These are phyloP conservation scores for Pyrenophora seminiperda DNA, from an alignment of 2,329 filamentous ascomycete genomes.

Conservation along the genomic window DNA sequence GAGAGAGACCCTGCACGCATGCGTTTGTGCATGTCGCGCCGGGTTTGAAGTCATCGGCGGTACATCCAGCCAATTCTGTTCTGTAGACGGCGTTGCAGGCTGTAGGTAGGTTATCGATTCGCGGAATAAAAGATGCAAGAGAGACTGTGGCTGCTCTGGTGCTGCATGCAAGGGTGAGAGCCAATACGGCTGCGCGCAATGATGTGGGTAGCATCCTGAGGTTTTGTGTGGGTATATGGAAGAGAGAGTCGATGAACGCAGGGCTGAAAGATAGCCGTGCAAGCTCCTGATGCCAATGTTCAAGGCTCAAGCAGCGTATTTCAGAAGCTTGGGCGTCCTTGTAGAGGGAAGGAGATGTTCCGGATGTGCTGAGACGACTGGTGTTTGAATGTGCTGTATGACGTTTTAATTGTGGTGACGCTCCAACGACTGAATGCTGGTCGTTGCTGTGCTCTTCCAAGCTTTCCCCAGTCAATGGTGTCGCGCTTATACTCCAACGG, in stretches of 20 bases:
- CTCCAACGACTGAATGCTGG: conserved; percentile 20
- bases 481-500: not conserved
- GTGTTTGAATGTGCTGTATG: conserved; percentile 27
- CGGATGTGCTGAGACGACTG: conserved; percentile 33
- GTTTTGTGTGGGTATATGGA: conserved; percentile 14
- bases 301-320: conserved; percentile 8
- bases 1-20: conserved; percentile 50
- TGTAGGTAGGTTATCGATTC: conserved; percentile 47
- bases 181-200: conserved; percentile 24
- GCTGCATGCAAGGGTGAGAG: conserved; percentile 28
- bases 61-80: conserved; percentile 49
- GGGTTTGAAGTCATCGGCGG: conserved; percentile 46
- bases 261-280: conserved; percentile 11
- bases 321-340: conserved; percentile 12
- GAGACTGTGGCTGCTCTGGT: conserved; percentile 43
- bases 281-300: conserved; percentile 19
- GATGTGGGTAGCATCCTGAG: conserved; percentile 31
- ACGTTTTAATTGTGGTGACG: conserved; percentile 20
- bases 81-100: conserved; percentile 51
- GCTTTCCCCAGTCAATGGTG: not conserved
- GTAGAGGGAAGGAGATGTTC: conserved; percentile 8
- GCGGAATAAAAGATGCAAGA: conserved; percentile 53
- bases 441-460: conserved; percentile 18
- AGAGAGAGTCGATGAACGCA: conserved; percentile 9
- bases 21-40: conserved; percentile 40